phyloP scores from a whole-genome alignment of 2,329 filamentous ascomycete species.

The Aspergillus spinulosporus region DNA sequence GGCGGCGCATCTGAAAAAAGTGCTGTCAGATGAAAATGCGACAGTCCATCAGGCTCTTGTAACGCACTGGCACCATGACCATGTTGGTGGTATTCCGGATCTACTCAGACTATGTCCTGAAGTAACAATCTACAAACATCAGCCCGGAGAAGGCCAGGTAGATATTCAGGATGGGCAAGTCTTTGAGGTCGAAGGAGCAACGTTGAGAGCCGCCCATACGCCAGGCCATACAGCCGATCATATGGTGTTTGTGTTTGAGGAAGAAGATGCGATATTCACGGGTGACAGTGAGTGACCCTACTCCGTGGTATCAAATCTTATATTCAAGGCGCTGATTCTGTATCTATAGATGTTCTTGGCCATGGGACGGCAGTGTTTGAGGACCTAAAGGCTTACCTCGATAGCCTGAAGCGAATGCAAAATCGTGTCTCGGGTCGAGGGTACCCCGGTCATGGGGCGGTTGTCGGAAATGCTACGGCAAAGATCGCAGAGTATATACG shows the following conservation, averaged over 20 bases:
- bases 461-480: slow-evolving; percentile 69
- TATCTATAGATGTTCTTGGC: slow-evolving; percentile 65
- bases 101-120: slow-evolving; percentile 64
- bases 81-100: slow-evolving; percentile 73
- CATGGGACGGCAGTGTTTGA: slow-evolving; percentile 87
- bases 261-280: slow-evolving; percentile 82
- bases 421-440: slow-evolving; percentile 61
- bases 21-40: slow-evolving; percentile 67
- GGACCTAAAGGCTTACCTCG: slow-evolving; percentile 68
- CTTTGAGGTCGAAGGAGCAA: slow-evolving; percentile 56
- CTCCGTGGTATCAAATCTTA: neutral
- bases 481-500: slow-evolving; percentile 80
- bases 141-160: slow-evolving; percentile 53
- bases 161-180: slow-evolving; percentile 58
- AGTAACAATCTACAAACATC: slow-evolving; percentile 66
- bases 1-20: slow-evolving; percentile 64
- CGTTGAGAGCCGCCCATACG: slow-evolving; percentile 65
- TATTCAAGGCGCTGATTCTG: slow-evolving; percentile 4
- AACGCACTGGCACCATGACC: slow-evolving; percentile 92
- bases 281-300: slow-evolving; percentile 62
- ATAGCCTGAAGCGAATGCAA: slow-evolving; percentile 69
- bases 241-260: slow-evolving; percentile 72
- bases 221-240: slow-evolving; percentile 83
- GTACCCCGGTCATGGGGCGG: slow-evolving; percentile 85
- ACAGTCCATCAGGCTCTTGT: slow-evolving; percentile 69